These are phyloP conservation scores for Fusarium virguliforme DNA, from an alignment of 2,329 filamentous ascomycete species.

Conservation along the genomic window DNA sequence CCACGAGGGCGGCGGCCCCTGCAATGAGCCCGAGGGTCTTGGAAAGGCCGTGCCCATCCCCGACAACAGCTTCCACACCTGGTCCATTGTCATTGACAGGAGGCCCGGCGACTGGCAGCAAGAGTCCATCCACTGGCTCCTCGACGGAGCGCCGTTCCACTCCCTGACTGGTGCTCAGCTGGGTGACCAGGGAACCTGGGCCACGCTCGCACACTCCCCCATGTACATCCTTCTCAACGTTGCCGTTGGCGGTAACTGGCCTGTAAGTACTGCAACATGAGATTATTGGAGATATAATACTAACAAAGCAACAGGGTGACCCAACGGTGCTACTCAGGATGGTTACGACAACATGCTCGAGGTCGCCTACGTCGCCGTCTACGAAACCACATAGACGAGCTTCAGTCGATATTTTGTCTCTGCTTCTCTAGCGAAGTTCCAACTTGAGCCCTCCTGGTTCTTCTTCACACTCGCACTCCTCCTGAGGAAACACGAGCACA, in stretches of 20 bases:
- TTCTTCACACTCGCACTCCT: background rate
- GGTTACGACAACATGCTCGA: conserved; percentile 62
- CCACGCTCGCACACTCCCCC: conserved; percentile 60
- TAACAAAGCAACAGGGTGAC: conserved; percentile 50
- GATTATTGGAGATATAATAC: background rate
- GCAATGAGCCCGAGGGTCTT: conserved; percentile 65
- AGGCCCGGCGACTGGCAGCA: conserved; percentile 61
- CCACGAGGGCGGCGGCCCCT: conserved; percentile 60
- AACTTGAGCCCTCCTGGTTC: background rate
- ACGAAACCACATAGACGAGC: conserved; percentile 49
- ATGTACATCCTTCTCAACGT: conserved; percentile 66
- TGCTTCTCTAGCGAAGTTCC: conserved; percentile 7
- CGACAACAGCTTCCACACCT: conserved; percentile 65
- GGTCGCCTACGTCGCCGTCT: conserved; percentile 60
- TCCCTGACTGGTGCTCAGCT: conserved; percentile 61
- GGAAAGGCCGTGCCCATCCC: conserved; percentile 58
- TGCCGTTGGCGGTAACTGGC: conserved; percentile 64
- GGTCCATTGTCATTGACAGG: conserved; percentile 65
- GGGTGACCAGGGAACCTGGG: conserved; percentile 61
- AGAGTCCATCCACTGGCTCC: conserved; percentile 66
- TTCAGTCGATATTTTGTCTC: conserved; percentile 3
- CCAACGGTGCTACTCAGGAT: conserved; percentile 53
- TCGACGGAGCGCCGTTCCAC: conserved; percentile 63
- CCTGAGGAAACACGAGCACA: background rate
- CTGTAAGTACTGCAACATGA: conserved; percentile 49